These are phyloP conservation scores for Cinchona pubescens DNA, from an alignment of 257 asterid genomes.

Conservation along the genomic window DNA sequence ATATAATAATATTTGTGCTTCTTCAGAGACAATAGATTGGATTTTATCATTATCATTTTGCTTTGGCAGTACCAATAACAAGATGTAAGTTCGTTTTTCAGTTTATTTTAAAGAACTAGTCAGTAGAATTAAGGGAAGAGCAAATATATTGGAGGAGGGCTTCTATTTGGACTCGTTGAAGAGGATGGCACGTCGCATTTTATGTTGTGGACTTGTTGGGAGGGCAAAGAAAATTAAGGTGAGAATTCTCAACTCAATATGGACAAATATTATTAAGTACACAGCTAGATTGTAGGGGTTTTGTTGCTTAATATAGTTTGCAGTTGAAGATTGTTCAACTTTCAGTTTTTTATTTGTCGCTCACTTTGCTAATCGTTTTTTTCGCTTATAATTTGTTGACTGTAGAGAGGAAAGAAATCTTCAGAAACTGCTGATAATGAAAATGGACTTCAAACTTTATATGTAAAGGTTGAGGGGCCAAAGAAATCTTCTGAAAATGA, in stretches of 20 bases:
- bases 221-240: slow-evolving; percentile 50
- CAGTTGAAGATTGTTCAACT: neutral
- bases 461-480: slow-evolving; percentile 36
- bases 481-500: slow-evolving; percentile 31
- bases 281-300: neutral
- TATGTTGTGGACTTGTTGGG: slow-evolving; percentile 44
- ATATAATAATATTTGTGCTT: slow-evolving; percentile 25
- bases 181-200: slow-evolving; percentile 42
- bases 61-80: slow-evolving; percentile 51
- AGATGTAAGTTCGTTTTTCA: slow-evolving; percentile 27
- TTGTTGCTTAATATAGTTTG: neutral
- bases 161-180: slow-evolving; percentile 11
- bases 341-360: neutral
- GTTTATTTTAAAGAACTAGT: slow-evolving; percentile 13
- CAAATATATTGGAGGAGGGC: neutral
- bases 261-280: neutral
- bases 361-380: neutral
- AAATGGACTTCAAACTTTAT: slow-evolving; percentile 28
- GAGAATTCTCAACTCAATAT: slow-evolving; percentile 7
- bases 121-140: neutral
- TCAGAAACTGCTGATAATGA: slow-evolving; percentile 15
- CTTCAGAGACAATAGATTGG: slow-evolving; percentile 32
- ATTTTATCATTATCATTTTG: slow-evolving; percentile 38
- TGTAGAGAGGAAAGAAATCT: slow-evolving; percentile 35
- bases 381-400: slow-evolving; percentile 3